Base-by-base conservation (phyloP, 2,329 filamentous ascomycete genomes). In the Sodiomyces alkalinus region DNA sequence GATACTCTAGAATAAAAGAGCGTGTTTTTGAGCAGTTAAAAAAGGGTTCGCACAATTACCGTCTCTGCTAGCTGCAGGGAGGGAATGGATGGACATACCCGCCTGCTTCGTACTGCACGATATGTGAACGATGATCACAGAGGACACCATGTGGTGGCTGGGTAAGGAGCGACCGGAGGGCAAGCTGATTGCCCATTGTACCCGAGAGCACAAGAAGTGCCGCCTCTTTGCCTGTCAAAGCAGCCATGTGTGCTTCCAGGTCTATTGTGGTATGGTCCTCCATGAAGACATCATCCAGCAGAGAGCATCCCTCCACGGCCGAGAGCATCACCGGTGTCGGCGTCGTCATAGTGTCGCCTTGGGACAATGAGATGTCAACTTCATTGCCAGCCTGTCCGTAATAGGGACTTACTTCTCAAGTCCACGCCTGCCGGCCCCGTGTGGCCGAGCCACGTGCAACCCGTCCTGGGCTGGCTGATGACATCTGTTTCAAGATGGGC, bases 131-230 rank as follows among this genome's bases (percentile, higher is more conserved):
- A 37, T 74, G 61, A 47, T 94, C 86, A 41, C 79, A 82, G 7
- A 94, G 57, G 5, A 94, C 69, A 6, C 69, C 68, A 48, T 92
- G 74, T 0, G 87, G 87, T 10, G 86, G 85, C 34, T 81, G 77
- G 1, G 62, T 67, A 10, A 94, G 64, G 33, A 90, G 78, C 2
- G 80, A 67, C 21, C 86, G 73, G 22, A 93, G 64, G 1, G 79
- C 76, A 12, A 94, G 61, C 49, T 93, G 85, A 54, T 94, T 94
- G 22, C 83, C 85, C 85, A 93, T 93, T 4, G 86, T 93, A 4
- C 87, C 87, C 0, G 81, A 90, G 33, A 92, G 63, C 31, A 93
- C 81, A 30, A 93, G 74, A 4, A 94, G 61, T 0, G 70, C 79
- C 6, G 72, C 73, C 43, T 85, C 76, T 41, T 92, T 85, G 40